Evolutionary conservation across 306 rosid species (phyloP), one percentile per base, ranked within the genome.

Genomic region (Vachellia collinsii): DNA sequence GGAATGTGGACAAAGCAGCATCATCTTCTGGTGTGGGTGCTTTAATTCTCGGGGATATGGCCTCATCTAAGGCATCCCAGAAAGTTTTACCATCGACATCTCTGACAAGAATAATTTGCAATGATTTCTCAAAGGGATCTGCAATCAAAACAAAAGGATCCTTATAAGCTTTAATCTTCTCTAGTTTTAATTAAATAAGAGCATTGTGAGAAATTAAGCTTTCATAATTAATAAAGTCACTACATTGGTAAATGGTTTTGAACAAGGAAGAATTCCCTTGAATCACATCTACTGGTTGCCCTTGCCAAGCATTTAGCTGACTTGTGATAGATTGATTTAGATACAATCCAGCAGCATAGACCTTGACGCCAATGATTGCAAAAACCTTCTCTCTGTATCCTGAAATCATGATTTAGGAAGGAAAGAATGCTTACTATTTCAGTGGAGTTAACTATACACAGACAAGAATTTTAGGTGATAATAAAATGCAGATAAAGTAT

Each of bases 21-120:
- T 87, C 87, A 86, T 92, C 97, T 23, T 44, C 77, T 12, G 91
- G 59, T 56, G 90, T 83, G 0, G 97, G 89, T 53, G 87, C 82
- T 88, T 87, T 81, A 72, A 94, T 92, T 83, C 97, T 87, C 39
- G 97, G 98, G 48, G 94, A 92, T 61, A 94, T 90, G 76, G 97
- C 97, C 23, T 88, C 94, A 39, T 90, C 89, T 83, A 94, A 91
- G 48, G 98, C 98, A 25, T 94, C 97, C 98, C 98, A 94, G 82
- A 94, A 94, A 41, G 97, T 94, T 90, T 92, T 92, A 36, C 98
- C 98, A 69, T 90, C 98, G 70, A 94, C 88, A 50, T 94, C 91
- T 92, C 98, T 88, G 3, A 91, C 97, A 17, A 94, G 97, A 87
- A 90, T 86, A 79, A 92, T 92, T 85, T 91, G 91, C 89, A 94